phyloP scores from a whole-genome alignment of 2,329 filamentous ascomycete genomes.

The Botrytis cinerea region DNA sequence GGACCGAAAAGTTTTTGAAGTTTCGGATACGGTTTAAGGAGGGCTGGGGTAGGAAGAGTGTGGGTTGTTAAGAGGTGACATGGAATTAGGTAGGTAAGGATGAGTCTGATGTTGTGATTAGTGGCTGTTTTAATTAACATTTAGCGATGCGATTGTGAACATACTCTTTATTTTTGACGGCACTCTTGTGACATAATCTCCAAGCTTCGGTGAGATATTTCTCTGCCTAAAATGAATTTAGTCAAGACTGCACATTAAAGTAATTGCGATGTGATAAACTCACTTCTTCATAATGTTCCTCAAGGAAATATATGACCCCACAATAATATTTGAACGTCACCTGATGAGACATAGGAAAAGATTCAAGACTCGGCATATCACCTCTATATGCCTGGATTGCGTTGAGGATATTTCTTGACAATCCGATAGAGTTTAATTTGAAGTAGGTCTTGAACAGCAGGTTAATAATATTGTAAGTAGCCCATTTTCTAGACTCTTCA shows the following conservation, averaged over 20 bases:
- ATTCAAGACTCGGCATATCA: conserved; percentile 77
- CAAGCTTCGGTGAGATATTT: conserved; percentile 78
- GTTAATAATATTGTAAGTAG: conserved; percentile 92
- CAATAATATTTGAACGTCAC: conserved; percentile 97
- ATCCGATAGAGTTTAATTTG: conserved; percentile 84
- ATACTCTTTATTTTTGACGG: conserved; percentile 74
- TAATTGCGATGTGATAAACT: conserved; percentile 27
- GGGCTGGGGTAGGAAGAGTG: conserved; percentile 70
- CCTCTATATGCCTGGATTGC: conserved; percentile 74
- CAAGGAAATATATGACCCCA: conserved; percentile 88
- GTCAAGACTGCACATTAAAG: conserved; percentile 13
- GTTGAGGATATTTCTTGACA: conserved; percentile 87
- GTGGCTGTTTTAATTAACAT: conserved; percentile 18
- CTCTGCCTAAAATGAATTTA: conserved; percentile 61
- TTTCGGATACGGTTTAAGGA: conserved; percentile 74
- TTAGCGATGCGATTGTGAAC: neutral
- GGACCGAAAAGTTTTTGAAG: conserved; percentile 79
- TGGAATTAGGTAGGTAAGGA: conserved; percentile 92
- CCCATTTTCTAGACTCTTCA: conserved; percentile 95
- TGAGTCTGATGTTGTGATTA: conserved; percentile 59
- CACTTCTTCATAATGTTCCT: conserved; percentile 86
- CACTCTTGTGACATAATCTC: conserved; percentile 73
- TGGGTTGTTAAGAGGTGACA: conserved; percentile 89
- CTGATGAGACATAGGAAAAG: conserved; percentile 85
- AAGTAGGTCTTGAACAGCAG: conserved; percentile 98